Evolutionary conservation across 2,329 filamentous ascomycete species (phyloP).

Genomic region (Lachnellula suecica): DNA sequence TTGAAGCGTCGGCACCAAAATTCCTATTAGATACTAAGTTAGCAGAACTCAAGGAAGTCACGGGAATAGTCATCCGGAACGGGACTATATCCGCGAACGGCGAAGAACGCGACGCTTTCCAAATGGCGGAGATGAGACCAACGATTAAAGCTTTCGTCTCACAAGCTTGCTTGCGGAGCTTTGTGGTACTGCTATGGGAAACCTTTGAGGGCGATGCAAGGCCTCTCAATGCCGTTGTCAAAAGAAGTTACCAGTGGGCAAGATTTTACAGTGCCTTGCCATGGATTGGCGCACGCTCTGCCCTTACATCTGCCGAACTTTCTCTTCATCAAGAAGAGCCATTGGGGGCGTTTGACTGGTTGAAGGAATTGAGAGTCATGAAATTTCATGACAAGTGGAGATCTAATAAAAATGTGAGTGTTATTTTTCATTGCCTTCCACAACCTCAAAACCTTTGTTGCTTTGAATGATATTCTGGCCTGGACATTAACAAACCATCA

Average conservation of each 20-base stretch:
- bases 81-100: conserved; percentile 41
- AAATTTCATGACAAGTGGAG: conserved; percentile 42
- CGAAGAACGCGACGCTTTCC: conserved; percentile 43
- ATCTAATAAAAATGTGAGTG: conserved; percentile 24
- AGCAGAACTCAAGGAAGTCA: conserved; percentile 35
- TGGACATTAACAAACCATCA: neutral
- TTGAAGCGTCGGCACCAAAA: conserved; percentile 40
- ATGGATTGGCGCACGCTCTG: conserved; percentile 40
- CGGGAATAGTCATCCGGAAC: conserved; percentile 42
- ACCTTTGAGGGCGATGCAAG: conserved; percentile 39
- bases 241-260: conserved; percentile 44
- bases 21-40: conserved; percentile 38
- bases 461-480: too few relatives aligned
- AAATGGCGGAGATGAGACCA: conserved; percentile 39
- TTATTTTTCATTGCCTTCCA: neutral
- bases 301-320: conserved; percentile 35
- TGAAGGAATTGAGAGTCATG: conserved; percentile 45
- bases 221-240: conserved; percentile 41
- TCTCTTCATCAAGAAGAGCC: conserved; percentile 38
- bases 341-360: conserved; percentile 44
- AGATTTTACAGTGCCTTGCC: conserved; percentile 44
- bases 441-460: too few relatives aligned
- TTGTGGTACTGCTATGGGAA: conserved; percentile 44
- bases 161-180: conserved; percentile 42
- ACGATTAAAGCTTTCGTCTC: conserved; percentile 45